phyloP scores from a whole-genome alignment of 139 green algal species.

The Chlamydomonas eustigma region DNA sequence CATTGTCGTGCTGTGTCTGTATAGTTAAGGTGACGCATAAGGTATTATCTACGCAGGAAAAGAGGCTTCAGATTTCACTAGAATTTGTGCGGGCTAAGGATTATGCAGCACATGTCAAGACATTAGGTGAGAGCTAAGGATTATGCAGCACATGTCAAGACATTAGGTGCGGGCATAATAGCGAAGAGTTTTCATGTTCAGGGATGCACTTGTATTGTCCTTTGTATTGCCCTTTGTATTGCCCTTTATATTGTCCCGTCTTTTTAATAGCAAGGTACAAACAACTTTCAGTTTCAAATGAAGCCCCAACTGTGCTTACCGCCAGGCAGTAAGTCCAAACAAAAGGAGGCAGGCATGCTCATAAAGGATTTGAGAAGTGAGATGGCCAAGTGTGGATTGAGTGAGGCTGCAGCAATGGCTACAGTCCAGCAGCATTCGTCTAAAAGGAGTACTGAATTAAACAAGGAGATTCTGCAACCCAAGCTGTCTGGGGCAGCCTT shows the following conservation, averaged over 20 bases:
- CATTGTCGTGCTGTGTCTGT: too few species aligned
- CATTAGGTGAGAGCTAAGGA: conserved; percentile 31
- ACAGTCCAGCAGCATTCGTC: not conserved
- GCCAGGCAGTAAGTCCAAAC: conserved; percentile 61
- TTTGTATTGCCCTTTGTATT: not conserved
- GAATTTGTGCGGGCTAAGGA: conserved; percentile 29
- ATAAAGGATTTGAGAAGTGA: conserved; percentile 69
- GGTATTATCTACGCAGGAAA: conserved; percentile 8
- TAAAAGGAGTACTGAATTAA: too few species aligned
- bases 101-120: conserved; percentile 26
- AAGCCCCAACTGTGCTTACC: too few species aligned
- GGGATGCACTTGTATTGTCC: too few species aligned
- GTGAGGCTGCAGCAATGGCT: conserved; percentile 19
- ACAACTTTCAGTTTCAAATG: too few species aligned
- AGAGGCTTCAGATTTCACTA: conserved; percentile 21
- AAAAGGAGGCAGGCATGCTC: conserved; percentile 68
- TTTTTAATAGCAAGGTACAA: too few species aligned
- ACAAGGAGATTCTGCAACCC: too few species aligned
- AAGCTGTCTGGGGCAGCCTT: too few species aligned
- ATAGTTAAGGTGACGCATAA: too few species aligned
- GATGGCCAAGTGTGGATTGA: conserved; percentile 34
- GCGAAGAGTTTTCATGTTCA: too few species aligned
- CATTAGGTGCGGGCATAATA: conserved; percentile 22
- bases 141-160: conserved; percentile 26
- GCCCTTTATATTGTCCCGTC: too few species aligned